A percentile compares a stretch with the other conserved stretches of the same genome.
Evolutionary conservation across 805 yeast species (phyloP).

Genomic region (Pichia heedii): DNA sequence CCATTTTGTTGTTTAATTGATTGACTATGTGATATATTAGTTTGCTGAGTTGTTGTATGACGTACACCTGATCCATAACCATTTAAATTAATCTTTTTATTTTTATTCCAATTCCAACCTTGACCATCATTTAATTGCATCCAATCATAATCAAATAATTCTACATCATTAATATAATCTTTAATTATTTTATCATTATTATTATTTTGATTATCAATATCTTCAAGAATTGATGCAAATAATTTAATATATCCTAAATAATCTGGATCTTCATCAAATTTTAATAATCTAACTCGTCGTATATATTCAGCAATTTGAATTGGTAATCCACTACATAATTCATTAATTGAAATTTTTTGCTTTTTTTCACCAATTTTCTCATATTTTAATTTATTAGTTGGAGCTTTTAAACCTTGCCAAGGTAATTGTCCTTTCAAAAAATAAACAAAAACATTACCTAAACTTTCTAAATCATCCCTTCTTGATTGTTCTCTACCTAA

Average conservation of each 20-base stretch:
- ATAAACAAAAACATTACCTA: slow-evolving; percentile 77
- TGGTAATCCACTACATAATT: slow-evolving; percentile 58
- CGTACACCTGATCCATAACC: slow-evolving; percentile 51
- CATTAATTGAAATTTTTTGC: slow-evolving; percentile 56
- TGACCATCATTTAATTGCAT: slow-evolving; percentile 68
- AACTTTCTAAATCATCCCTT: slow-evolving; percentile 72
- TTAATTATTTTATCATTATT: background rate
- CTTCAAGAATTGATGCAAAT: slow-evolving; percentile 50
- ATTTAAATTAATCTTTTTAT: slow-evolving; percentile 71
- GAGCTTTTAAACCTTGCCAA: slow-evolving; percentile 87
- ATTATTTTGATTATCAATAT: slow-evolving; percentile 30
- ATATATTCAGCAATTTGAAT: slow-evolving; percentile 67
- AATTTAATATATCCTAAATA: slow-evolving; percentile 57
- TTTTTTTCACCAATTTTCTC: slow-evolving; percentile 80
- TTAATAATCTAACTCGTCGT: slow-evolving; percentile 55
- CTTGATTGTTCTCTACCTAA: slow-evolving; percentile 77
- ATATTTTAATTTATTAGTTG: slow-evolving; percentile 74
- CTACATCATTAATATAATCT: slow-evolving; percentile 28
- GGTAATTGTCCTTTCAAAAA: slow-evolving; percentile 73
- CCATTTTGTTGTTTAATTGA: slow-evolving; percentile 10
- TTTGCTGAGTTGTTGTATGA: slow-evolving; percentile 6
- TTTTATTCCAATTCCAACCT: slow-evolving; percentile 73
- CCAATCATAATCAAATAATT: slow-evolving; percentile 75
- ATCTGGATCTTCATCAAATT: slow-evolving; percentile 76
- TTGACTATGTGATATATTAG: background rate